These are phyloP conservation scores for Colletotrichum zoysiae DNA, from an alignment of 2,329 filamentous ascomycete species.

Conservation along the genomic window DNA sequence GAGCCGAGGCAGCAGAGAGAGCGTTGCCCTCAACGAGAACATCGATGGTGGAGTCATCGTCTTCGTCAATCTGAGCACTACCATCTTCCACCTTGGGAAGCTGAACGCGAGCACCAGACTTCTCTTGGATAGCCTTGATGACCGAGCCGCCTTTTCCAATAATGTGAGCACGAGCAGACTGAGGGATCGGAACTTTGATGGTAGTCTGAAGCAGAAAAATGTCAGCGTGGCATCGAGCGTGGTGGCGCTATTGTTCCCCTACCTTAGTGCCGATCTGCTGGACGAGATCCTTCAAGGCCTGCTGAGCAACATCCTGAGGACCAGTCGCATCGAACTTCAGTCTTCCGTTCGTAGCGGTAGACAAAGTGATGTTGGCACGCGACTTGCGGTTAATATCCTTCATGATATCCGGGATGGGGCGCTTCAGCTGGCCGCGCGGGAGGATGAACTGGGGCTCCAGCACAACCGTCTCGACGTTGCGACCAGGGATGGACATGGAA, in stretches of 20 bases:
- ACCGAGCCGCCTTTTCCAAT: slow-evolving; percentile 92
- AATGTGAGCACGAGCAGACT: slow-evolving; percentile 86
- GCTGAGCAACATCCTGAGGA: slow-evolving; percentile 84
- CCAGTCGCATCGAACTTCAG: slow-evolving; percentile 89
- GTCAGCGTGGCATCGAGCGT: not conserved
- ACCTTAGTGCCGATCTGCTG: slow-evolving; percentile 90
- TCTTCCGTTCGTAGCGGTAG: slow-evolving; percentile 76
- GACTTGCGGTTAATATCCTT: slow-evolving; percentile 94
- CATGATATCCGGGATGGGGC: slow-evolving; percentile 85
- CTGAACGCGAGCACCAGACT: slow-evolving; percentile 90
- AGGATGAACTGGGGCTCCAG: slow-evolving; percentile 83
- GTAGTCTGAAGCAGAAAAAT: slow-evolving; percentile 54
- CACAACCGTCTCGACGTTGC: slow-evolving; percentile 81
- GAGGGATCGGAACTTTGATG: slow-evolving; percentile 84
- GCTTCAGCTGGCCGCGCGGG: slow-evolving; percentile 82
- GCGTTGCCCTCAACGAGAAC: slow-evolving; percentile 93
- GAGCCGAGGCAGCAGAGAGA: slow-evolving; percentile 85
- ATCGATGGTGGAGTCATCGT: slow-evolving; percentile 85
- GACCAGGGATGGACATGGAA: slow-evolving; percentile 82
- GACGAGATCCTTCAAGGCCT: slow-evolving; percentile 90
- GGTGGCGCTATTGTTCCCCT: slow-evolving; percentile 47
- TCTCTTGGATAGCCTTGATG: slow-evolving; percentile 90
- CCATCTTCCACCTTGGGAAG: slow-evolving; percentile 84
- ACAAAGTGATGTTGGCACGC: slow-evolving; percentile 86
- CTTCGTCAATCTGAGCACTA: slow-evolving; percentile 67